A percentile compares a stretch with the other conserved stretches of the same genome.
Evolutionary conservation across 495 filamentous ascomycete species (phyloP).

Genomic region (Evernia prunastri): DNA sequence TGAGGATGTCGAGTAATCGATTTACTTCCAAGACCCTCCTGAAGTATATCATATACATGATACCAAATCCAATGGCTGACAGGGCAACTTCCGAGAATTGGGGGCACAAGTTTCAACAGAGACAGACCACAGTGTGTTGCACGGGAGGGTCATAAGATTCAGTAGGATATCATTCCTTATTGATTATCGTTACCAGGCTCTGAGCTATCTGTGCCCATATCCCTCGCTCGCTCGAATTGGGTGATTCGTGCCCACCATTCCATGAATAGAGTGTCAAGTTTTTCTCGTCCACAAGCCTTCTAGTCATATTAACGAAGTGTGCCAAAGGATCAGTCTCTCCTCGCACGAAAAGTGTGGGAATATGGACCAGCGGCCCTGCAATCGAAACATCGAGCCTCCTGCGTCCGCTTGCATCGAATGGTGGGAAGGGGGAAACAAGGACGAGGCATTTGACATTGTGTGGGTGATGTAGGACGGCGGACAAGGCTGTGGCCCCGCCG

Average conservation of each 20-base stretch:
- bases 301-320: not conserved
- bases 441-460: not conserved
- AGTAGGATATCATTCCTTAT: not conserved
- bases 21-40: too few relatives aligned
- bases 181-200: not conserved
- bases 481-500: not conserved
- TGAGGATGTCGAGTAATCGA: too few relatives aligned
- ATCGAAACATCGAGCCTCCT: not conserved
- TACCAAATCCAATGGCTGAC: too few relatives aligned
- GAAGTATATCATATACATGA: too few relatives aligned
- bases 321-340: not conserved
- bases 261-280: not conserved
- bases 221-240: slow-evolving; percentile 1
- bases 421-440: not conserved
- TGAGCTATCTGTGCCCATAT: slow-evolving; percentile 2
- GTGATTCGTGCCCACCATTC: not conserved
- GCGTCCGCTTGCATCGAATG: not conserved
- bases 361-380: not conserved
- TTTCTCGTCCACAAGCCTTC: not conserved
- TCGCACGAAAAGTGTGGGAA: not conserved
- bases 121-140: too few relatives aligned
- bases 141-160: too few relatives aligned
- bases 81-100: too few relatives aligned
- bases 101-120: too few relatives aligned
- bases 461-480: not conserved